These are phyloP conservation scores for Candida railenensis DNA, from an alignment of 805 yeast species.

Conservation along the genomic window DNA sequence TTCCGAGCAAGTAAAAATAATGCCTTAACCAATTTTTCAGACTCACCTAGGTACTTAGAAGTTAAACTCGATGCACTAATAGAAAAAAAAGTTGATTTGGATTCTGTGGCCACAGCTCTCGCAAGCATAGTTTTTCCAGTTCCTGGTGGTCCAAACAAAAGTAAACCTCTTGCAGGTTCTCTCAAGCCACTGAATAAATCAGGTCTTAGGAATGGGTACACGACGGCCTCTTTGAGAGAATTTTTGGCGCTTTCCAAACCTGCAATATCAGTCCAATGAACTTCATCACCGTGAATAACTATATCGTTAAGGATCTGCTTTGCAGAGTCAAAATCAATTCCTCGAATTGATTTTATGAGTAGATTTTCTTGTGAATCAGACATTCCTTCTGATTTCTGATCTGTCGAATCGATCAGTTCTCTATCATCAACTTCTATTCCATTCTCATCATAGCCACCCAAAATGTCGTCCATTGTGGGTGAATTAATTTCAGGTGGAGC, in stretches of 20 bases:
- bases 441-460: conserved; percentile 21
- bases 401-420: conserved; percentile 4
- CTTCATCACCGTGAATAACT: conserved; percentile 85
- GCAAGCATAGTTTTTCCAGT: conserved; percentile 98
- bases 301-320: conserved; percentile 85
- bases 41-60: conserved; percentile 86
- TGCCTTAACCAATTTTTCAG: conserved; percentile 90
- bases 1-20: conserved; percentile 80
- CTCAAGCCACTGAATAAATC: conserved; percentile 83
- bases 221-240: conserved; percentile 95
- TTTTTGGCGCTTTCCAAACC: conserved; percentile 95
- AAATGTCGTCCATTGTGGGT: conserved; percentile 26
- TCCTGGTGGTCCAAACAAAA: conserved; percentile 78
- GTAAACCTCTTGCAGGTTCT: conserved; percentile 79
- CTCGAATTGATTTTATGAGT: conserved; percentile 50
- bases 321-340: conserved; percentile 79
- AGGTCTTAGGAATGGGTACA: conserved; percentile 91
- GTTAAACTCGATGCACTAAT: conserved; percentile 89
- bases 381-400: conserved; percentile 9
- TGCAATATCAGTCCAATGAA: conserved; percentile 94
- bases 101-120: conserved; percentile 93
- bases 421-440: conserved; percentile 22
- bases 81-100: conserved; percentile 87
- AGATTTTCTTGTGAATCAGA: conserved; percentile 31
- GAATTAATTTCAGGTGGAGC: conserved; percentile 9